Conservation (phyloP, 345 rosid genomes). For the Linum trigynum region DNA sequence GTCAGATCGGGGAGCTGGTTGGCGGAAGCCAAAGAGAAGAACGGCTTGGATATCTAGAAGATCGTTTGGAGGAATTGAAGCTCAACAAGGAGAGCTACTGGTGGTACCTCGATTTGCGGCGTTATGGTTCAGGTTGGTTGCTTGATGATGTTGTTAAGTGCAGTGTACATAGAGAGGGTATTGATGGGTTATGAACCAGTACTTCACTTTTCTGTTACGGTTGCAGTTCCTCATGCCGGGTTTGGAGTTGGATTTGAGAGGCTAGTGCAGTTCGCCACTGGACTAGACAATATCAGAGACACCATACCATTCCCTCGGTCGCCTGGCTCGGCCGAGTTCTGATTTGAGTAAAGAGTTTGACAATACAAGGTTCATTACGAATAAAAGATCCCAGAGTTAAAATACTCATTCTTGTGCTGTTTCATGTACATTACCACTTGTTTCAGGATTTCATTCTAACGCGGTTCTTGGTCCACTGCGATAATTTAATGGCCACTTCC, state of each 20-base stretch:
- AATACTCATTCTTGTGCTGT: too few relatives aligned
- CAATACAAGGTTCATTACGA: too few relatives aligned
- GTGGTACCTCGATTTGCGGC: constrained; percentile 98
- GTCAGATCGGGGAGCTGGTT: constrained; percentile 82
- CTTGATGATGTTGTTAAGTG: background rate
- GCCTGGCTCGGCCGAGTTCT: constrained; percentile 93
- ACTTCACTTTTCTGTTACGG: background rate
- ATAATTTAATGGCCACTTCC: too few relatives aligned
- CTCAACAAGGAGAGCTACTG: constrained; percentile 77
- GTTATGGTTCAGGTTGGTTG: constrained; percentile 84
- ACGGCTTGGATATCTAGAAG: constrained; percentile 73
- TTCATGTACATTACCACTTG: too few relatives aligned
- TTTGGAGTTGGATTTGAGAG: constrained; percentile 94
- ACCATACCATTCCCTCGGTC: constrained; percentile 89
- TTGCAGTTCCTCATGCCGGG: constrained; percentile 93
- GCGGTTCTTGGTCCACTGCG: too few relatives aligned
- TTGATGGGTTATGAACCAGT: background rate
- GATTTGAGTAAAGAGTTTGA: background rate
- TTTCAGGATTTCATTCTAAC: too few relatives aligned
- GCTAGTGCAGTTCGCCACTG: constrained; percentile 91
- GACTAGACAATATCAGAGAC: constrained; percentile 87
- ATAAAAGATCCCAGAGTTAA: background rate
- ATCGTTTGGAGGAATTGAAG: constrained; percentile 63
- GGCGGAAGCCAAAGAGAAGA: constrained; percentile 99
- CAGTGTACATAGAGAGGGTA: background rate